Evolutionary conservation across 2,329 filamentous ascomycete species (phyloP).

Genomic region (Zymoseptoria passerinii): DNA sequence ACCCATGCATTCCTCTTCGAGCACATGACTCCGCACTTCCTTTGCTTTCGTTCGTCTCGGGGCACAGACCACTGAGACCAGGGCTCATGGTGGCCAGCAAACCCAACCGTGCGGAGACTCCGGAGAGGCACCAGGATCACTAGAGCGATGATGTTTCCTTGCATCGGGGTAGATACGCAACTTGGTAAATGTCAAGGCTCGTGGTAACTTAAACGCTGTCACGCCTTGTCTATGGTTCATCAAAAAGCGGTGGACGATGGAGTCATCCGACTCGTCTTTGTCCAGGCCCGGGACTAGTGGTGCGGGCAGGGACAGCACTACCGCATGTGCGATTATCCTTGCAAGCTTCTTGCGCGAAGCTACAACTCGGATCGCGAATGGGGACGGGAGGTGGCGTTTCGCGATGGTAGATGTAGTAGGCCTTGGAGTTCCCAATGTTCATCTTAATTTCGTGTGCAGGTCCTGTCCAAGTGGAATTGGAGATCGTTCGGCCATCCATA

Average conservation of each 20-base stretch:
- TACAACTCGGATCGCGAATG: background rate
- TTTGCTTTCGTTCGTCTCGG: background rate
- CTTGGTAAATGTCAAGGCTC: background rate
- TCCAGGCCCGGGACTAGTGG: background rate
- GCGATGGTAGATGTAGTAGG: background rate
- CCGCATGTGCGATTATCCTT: background rate
- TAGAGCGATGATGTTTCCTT: background rate
- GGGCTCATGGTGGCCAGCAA: background rate
- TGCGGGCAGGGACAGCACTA: background rate
- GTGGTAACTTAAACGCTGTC: background rate
- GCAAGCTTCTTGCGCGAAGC: background rate
- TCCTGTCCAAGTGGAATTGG: background rate
- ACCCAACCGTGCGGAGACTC: background rate
- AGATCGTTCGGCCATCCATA: background rate
- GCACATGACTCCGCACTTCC: background rate
- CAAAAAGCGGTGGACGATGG: background rate
- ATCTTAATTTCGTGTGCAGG: background rate
- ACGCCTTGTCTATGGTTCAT: background rate
- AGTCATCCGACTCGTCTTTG: background rate
- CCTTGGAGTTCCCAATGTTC: background rate
- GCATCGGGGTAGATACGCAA: background rate
- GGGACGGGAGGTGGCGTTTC: background rate
- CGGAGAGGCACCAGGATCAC: background rate
- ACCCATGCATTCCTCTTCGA: background rate
- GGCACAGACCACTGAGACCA: background rate